phyloP scores from a whole-genome alignment of 2,329 filamentous ascomycete species.

The Claviceps cyperi region DNA sequence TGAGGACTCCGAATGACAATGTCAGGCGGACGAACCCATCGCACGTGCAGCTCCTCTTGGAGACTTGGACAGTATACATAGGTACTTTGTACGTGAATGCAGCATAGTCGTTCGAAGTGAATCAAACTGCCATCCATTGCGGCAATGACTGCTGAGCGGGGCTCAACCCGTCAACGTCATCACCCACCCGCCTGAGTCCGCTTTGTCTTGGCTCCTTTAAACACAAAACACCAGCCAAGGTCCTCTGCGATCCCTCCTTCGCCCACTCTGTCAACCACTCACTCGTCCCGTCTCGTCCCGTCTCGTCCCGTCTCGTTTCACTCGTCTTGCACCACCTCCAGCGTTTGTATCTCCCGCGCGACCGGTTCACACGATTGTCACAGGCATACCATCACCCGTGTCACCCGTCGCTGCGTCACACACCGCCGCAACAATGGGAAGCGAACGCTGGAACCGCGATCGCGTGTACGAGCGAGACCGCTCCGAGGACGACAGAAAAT shows the following conservation, averaged over 20 bases:
- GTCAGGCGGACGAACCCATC: background rate
- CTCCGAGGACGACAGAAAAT: slow-evolving; percentile 38
- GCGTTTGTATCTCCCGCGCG: background rate
- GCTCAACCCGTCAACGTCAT: slow-evolving; percentile 7
- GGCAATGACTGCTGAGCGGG: background rate
- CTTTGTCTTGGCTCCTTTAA: background rate
- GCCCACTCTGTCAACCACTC: too few relatives aligned
- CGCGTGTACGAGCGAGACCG: slow-evolving; percentile 28
- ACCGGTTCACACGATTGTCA: background rate
- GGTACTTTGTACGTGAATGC: too few relatives aligned
- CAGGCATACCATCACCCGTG: background rate
- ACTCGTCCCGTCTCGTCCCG: too few relatives aligned
- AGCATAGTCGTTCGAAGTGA: too few relatives aligned
- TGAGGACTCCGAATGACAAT: background rate
- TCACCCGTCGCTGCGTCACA: background rate
- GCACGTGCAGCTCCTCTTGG: background rate
- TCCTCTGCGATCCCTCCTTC: too few relatives aligned
- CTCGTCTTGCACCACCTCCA: too few relatives aligned
- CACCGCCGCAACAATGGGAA: slow-evolving; percentile 11
- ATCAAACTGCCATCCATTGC: background rate
- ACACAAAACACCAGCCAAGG: background rate
- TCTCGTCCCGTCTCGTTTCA: too few relatives aligned
- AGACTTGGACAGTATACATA: too few relatives aligned
- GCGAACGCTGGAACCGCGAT: slow-evolving; percentile 39
- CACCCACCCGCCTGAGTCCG: background rate